Conservation (phyloP, 2,329 filamentous ascomycete species). For the Acrodontium crateriforme region DNA sequence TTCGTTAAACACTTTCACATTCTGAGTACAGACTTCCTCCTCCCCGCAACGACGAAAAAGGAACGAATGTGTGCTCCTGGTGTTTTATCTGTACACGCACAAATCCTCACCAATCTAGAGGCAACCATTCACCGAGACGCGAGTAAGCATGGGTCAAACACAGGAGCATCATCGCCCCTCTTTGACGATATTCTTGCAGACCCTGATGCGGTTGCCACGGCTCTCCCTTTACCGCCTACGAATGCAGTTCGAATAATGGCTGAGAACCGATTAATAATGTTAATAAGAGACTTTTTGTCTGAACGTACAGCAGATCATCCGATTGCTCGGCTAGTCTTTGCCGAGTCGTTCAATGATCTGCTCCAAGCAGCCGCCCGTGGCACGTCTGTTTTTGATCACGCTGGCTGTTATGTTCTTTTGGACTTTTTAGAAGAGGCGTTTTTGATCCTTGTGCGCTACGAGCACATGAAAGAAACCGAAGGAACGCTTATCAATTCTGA, state of each 20-base stretch:
- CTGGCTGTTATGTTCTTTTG: slow-evolving; percentile 76
- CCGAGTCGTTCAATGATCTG: slow-evolving; percentile 57
- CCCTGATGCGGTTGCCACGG: slow-evolving; percentile 53
- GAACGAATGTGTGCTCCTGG: slow-evolving; percentile 57
- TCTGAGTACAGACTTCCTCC: slow-evolving; percentile 51
- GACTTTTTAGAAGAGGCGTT: slow-evolving; percentile 80
- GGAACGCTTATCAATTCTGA: slow-evolving; percentile 54
- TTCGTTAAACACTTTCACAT: slow-evolving; percentile 83
- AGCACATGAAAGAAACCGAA: slow-evolving; percentile 27
- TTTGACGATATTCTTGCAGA: slow-evolving; percentile 52
- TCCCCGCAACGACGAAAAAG: slow-evolving; percentile 33
- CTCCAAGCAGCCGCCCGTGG: slow-evolving; percentile 61
- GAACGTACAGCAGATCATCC: slow-evolving; percentile 42
- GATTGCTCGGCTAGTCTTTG: slow-evolving; percentile 54
- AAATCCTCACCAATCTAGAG: slow-evolving; percentile 66
- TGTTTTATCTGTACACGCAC: slow-evolving; percentile 67
- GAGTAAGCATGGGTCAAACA: slow-evolving; percentile 23
- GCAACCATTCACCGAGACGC: slow-evolving; percentile 67
- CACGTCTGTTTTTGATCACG: slow-evolving; percentile 69
- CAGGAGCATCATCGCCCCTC: slow-evolving; percentile 37
- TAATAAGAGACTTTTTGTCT: slow-evolving; percentile 67
- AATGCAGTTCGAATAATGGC: slow-evolving; percentile 70
- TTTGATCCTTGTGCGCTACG: slow-evolving; percentile 51
- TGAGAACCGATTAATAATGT: slow-evolving; percentile 73
- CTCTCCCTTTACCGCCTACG: slow-evolving; percentile 47